Base-by-base conservation (phyloP, 768 basidiomycete genomes). In the Boletellus emodensis region DNA sequence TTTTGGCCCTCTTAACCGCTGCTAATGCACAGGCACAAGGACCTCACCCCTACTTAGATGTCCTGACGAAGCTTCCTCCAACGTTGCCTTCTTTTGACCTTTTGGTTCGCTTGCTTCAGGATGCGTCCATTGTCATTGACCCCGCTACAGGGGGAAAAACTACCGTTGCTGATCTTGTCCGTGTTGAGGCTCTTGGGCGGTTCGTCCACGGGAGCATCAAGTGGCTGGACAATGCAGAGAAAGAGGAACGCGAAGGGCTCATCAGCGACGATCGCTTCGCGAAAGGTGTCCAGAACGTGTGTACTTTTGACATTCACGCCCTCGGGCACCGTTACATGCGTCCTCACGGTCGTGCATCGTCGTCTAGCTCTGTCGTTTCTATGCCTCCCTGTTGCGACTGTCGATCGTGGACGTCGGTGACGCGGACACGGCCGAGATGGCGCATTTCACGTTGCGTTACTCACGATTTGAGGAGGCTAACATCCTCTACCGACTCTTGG, bases 401-500 rank as follows among this genome's bases (percentile, higher is more conserved):
- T 68, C 68, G 43, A 78, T 90, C 60, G 76, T 88, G 48, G 85
- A 87, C 58, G 74, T 80, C 2, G 62, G 69, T 7, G 87, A 88
- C 49, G 75, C 76, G 8, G 87, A 91, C 61, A 79, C 83, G 0
- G 77, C 84, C 6, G 89, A 89, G 70, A 89, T 91, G 78, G 76
- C 78, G 6, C 84, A 88, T 62, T 91, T 91, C 58, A 81, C 81
- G 39, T 73, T 91, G 42, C 78, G 80, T 35, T 75, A 87, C 58
- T 77, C 89, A 11, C 77, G 83, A 3, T 83, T 89, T 51, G 86
- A 87, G 61, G 88, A 90, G 56, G 88, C 88, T 15, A 88, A 84
- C 55, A 65, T 75, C 51, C 75, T 90, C 40, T 91, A 90, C 61
- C 79, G 87, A 18, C 61, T 76, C 42, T 72, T 90, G 55, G 86